Evolutionary conservation across 2,329 filamentous ascomycete species (phyloP).

Genomic region (Trichoderma simmonsii): DNA sequence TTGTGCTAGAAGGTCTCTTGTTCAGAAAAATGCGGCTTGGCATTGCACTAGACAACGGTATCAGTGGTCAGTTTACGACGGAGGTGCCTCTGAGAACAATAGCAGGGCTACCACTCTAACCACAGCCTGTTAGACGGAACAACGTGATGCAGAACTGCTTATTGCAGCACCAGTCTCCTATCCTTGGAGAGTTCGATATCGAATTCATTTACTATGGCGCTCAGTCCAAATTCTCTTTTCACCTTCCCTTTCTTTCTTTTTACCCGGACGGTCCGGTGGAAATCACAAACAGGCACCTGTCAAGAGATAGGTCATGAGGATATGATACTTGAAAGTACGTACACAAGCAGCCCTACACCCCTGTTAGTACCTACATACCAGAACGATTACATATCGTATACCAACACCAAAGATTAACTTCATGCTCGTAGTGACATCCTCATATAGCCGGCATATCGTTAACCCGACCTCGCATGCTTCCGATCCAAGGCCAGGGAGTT

Average conservation of each 20-base stretch:
- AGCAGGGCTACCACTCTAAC: not conserved
- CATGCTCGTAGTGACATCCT: not conserved
- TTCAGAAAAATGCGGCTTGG: not conserved
- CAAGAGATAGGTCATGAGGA: not conserved
- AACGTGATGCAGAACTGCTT: not conserved
- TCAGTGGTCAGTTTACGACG: not conserved
- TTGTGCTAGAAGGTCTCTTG: not conserved
- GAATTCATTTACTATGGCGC: not conserved
- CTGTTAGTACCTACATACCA: not conserved
- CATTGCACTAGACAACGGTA: not conserved
- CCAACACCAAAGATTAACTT: not conserved
- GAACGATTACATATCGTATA: not conserved
- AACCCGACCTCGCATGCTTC: not conserved
- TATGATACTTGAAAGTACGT: not conserved
- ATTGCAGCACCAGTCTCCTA: not conserved
- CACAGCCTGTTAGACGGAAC: not conserved
- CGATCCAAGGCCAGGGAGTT: not conserved
- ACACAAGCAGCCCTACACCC: not conserved
- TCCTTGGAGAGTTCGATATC: not conserved
- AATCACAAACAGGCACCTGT: not conserved
- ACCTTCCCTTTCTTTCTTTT: not conserved
- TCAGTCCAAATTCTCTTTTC: not conserved
- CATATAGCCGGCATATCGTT: not conserved
- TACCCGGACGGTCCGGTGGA: not conserved
- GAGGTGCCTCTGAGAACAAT: not conserved